These are phyloP conservation scores for Penicillium corylophilum DNA, from an alignment of 2,329 filamentous ascomycete species.

Conservation along the genomic window DNA sequence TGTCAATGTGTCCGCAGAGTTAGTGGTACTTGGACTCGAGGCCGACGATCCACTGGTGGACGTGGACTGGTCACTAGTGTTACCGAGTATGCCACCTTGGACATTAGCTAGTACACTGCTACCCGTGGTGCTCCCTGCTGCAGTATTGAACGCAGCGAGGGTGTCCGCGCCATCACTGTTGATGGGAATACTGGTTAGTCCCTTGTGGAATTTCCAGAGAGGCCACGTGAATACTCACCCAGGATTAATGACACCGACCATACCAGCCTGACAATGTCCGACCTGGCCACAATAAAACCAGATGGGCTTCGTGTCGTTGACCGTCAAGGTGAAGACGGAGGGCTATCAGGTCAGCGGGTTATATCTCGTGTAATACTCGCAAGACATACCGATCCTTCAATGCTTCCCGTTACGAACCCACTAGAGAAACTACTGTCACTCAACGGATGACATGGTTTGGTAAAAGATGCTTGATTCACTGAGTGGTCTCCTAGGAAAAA, in stretches of 20 bases:
- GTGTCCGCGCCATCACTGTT: slow-evolving; percentile 8
- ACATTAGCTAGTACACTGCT: slow-evolving; percentile 4
- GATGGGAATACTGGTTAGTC: not conserved
- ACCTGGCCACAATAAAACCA: slow-evolving; percentile 78
- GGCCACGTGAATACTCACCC: slow-evolving; percentile 16
- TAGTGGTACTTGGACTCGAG: not conserved
- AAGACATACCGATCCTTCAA: slow-evolving; percentile 3
- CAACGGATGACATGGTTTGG: slow-evolving; percentile 50
- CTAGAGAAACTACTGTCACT: slow-evolving; percentile 46
- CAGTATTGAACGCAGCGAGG: slow-evolving; percentile 9
- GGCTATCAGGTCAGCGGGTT: slow-evolving; percentile 26
- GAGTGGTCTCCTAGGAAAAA: slow-evolving; percentile 54
- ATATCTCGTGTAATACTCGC: not conserved
- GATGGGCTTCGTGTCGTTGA: slow-evolving; percentile 68
- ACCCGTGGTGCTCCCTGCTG: slow-evolving; percentile 1
- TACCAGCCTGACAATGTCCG: slow-evolving; percentile 71
- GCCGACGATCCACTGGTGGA: not conserved
- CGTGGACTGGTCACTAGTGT: not conserved
- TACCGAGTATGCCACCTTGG: slow-evolving; percentile 8
- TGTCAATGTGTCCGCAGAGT: not conserved
- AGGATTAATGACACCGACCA: slow-evolving; percentile 75
- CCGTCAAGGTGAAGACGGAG: slow-evolving; percentile 66
- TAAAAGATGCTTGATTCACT: slow-evolving; percentile 51
- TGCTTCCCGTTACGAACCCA: slow-evolving; percentile 37
- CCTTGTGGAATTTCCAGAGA: not conserved